Base-by-base conservation (phyloP, 441 rosid species). In the Erodium trifolium region DNA sequence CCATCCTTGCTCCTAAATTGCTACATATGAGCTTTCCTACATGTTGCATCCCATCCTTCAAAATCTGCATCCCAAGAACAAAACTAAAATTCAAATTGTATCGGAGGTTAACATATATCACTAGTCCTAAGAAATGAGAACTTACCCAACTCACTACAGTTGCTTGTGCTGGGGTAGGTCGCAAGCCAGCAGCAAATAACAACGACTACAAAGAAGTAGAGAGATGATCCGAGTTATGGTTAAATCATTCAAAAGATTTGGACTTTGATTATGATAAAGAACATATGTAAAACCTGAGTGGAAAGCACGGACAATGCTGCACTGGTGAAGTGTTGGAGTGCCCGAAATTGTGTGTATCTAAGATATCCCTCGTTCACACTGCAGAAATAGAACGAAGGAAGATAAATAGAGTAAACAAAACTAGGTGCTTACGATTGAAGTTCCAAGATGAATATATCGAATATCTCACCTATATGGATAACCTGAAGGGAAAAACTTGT, bases 1-100 rank as follows among this genome's bases (percentile, higher is more conserved):
- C 97, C 99, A 91, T 94, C 82, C 97, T 87, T 63, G 97, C 91
- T 74, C 99, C 99, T 76, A 91, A 82, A 83, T 84, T 89, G 75
- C 97, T 93, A 82, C 96, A 89, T 72, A 93, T 84, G 57, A 93
- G 88, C 76, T 93, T 93, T 63, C 99, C 99, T 31, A 81, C 80
- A 43, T 93, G 99, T 78, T 93, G 96, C 99, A 93, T 93, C 65
- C 99, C 99, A 78, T 91, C 99, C 77, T 88, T 93, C 72, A 93
- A 67, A 67, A 93, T 85, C 99, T 93, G 80, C 68, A 60, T 70
- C 66, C 67, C 68, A 70, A 74, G 6, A 51, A 66, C 1, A 27
- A 6, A 5, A 49, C 37, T 60, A 5, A 16, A 67, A 63, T 5
- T 69, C 59, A 70, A 63, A 47, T 5, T 51, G 27, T 27, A 55